These are phyloP conservation scores for Aureobasidium pullulans DNA, from an alignment of 2,329 filamentous ascomycete genomes.

Conservation along the genomic window DNA sequence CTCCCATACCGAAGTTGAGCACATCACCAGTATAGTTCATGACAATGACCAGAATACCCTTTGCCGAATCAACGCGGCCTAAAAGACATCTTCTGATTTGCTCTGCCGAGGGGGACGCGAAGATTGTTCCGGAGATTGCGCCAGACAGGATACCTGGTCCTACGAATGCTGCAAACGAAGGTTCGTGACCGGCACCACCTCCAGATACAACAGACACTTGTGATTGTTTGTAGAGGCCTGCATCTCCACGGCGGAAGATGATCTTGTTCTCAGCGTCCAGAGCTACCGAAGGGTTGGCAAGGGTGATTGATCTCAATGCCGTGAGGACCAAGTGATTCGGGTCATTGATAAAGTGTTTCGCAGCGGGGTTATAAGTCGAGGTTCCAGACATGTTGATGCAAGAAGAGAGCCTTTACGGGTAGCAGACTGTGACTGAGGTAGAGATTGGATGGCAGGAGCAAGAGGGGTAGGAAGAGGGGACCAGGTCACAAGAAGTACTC, in stretches of 20 bases:
- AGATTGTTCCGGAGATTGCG: conserved; percentile 80
- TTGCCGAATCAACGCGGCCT: conserved; percentile 60
- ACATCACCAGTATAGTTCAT: conserved; percentile 62
- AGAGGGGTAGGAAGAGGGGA: neutral
- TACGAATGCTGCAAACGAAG: conserved; percentile 79
- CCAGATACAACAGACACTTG: conserved; percentile 79
- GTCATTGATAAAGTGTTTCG: conserved; percentile 85
- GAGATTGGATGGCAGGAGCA: neutral
- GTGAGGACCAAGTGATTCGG: conserved; percentile 68
- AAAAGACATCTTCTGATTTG: conserved; percentile 73
- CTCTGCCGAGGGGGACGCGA: conserved; percentile 72
- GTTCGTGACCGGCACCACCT: conserved; percentile 85
- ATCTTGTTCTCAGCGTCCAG: conserved; percentile 77
- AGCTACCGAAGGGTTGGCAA: conserved; percentile 76
- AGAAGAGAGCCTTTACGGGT: neutral
- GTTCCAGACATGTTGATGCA: conserved; percentile 7
- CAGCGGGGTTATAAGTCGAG: conserved; percentile 14
- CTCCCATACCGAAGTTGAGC: conserved; percentile 15
- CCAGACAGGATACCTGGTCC: conserved; percentile 73
- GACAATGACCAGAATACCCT: conserved; percentile 79
- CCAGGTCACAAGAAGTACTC: neutral
- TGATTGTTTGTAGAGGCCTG: conserved; percentile 29
- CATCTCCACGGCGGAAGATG: conserved; percentile 61
- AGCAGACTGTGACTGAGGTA: neutral
- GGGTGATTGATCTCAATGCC: conserved; percentile 68